These are phyloP conservation scores for Carnegiea gigantea DNA, from an alignment of 179 eudicot genomes.

Conservation along the genomic window DNA sequence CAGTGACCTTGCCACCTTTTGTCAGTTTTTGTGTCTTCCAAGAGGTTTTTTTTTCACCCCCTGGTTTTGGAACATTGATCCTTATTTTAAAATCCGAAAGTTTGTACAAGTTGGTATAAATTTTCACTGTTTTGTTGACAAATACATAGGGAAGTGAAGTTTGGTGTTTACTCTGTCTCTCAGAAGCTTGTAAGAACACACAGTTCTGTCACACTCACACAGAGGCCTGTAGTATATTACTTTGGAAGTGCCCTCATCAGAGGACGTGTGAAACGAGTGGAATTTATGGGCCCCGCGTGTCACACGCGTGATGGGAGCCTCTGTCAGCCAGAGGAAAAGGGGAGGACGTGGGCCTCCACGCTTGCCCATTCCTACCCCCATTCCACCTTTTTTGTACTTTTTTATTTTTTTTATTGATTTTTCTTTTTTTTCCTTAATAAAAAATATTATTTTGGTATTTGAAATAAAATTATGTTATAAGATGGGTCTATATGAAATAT, in stretches of 20 bases:
- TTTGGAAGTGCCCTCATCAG: not conserved
- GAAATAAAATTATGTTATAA: too few species aligned
- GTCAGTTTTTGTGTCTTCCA: conserved; percentile 20
- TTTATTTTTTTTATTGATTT: too few species aligned
- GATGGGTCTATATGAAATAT: too few species aligned
- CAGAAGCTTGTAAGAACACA: not conserved
- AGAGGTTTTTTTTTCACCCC: conserved; percentile 1
- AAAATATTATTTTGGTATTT: too few species aligned
- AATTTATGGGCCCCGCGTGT: too few species aligned
- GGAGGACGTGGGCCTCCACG: too few species aligned
- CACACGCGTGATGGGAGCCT: too few species aligned
- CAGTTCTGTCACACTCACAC: not conserved
- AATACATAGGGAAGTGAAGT: not conserved
- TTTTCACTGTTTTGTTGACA: not conserved
- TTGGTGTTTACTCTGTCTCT: not conserved
- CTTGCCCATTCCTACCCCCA: too few species aligned
- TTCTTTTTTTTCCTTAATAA: too few species aligned
- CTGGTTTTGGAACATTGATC: not conserved
- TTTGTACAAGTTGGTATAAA: not conserved
- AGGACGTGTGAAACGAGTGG: too few species aligned
- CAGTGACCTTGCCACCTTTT: conserved; percentile 17
- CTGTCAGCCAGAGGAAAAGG: too few species aligned
- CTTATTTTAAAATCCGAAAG: not conserved
- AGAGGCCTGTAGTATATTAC: not conserved
- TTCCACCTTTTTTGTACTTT: too few species aligned